Evolutionary conservation across 2,329 filamentous ascomycete genomes (phyloP).

Genomic region (Colletotrichum coccodes): DNA sequence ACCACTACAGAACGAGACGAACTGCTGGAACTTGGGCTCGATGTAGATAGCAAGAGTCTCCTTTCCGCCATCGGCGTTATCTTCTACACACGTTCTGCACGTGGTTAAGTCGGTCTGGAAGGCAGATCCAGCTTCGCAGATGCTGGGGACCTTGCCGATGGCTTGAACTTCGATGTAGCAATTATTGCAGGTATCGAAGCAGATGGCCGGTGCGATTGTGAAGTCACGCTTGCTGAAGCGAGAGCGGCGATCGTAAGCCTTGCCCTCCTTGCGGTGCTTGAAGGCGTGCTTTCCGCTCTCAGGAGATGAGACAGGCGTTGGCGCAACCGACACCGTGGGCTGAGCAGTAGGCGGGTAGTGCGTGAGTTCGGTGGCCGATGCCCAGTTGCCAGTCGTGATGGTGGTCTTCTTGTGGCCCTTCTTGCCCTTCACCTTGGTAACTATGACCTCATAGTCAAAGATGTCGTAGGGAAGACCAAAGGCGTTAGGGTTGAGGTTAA

Average conservation of each 20-base stretch:
- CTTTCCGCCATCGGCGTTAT: slow-evolving; percentile 38
- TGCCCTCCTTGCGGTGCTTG: slow-evolving; percentile 25
- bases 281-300: slow-evolving; percentile 26
- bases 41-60: slow-evolving; percentile 47
- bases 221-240: slow-evolving; percentile 50
- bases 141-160: slow-evolving; percentile 55
- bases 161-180: slow-evolving; percentile 56
- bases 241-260: slow-evolving; percentile 32
- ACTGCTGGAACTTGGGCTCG: slow-evolving; percentile 53
- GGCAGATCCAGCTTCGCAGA: slow-evolving; percentile 55
- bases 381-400: slow-evolving; percentile 65
- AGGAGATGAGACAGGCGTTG: neutral
- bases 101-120: slow-evolving; percentile 49
- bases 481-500: slow-evolving; percentile 69
- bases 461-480: slow-evolving; percentile 74
- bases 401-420: slow-evolving; percentile 51
- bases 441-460: slow-evolving; percentile 58
- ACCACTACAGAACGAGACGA: slow-evolving; percentile 55
- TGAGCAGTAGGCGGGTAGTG: slow-evolving; percentile 46
- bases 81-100: slow-evolving; percentile 56
- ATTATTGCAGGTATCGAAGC: slow-evolving; percentile 64
- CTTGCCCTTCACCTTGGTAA: slow-evolving; percentile 45
- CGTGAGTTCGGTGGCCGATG: slow-evolving; percentile 59
- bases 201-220: slow-evolving; percentile 55
- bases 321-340: slow-evolving; percentile 34